Base-by-base conservation (phyloP, 208 protist species). In the Strigomonas galati region DNA sequence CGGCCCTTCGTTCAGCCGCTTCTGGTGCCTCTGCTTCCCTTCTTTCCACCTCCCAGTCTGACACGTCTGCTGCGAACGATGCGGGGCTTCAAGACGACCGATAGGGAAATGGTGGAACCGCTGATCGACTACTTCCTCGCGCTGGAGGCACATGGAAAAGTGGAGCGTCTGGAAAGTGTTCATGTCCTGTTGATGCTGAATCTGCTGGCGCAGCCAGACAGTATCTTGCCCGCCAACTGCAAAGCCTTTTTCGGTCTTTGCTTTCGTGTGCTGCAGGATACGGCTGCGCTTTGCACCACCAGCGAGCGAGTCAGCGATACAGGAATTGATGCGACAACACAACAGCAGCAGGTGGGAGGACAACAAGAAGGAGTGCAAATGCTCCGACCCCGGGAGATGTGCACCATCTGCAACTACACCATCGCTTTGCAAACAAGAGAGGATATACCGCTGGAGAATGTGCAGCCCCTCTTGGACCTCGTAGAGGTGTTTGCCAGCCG, bases 351-450 rank as follows among this genome's bases (percentile, higher is more conserved):
- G 7, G 7, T 4, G 35, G 35, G 35, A 14, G 35, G 35, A 10
- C 35, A 14, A 40, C 35, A 40, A 10, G 7, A 40, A 10, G 35
- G 10, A 10, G 35, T 40, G 15, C 54, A 59, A 31, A 4, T 62
- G n/a, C 65, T 85, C 54, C 86, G 81, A 32, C 81, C 86, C 4
- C 51, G 30, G 9, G 81, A 93, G n/a, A 90, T 93, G 83, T 87
- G 72, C 58, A 30, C 53, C 14, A 66, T 88, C 21, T 77, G 79
- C 26, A 52, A 64, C 12, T 59, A 65, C 52, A 32, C 90, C 30
- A 35, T 76, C 14, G 26, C 56, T 15, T 57, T 89, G 24, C 87
- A 90, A 61, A 46, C 58, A 24, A 69, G 69, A n/a, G 62, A 69
- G 7, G 81, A 87, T 0, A 69, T 90, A 26, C 73, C 78, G 26